These are phyloP conservation scores for Effrenium voratum DNA, from an alignment of 73 alveolate species.

Conservation along the genomic window DNA sequence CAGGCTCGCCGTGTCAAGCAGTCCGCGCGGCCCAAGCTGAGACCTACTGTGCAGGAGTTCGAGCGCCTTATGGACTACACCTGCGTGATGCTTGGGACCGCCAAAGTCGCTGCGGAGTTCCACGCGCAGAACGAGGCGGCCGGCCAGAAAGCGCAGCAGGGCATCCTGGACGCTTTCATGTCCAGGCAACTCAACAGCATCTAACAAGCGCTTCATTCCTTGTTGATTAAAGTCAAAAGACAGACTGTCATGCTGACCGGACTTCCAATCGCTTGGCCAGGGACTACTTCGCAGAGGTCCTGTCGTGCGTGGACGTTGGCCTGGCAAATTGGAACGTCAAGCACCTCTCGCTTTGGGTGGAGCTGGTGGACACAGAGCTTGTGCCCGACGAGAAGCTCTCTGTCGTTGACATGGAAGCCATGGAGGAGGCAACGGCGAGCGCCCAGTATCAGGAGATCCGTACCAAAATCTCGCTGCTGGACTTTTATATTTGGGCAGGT, in stretches of 20 bases:
- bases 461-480: background rate
- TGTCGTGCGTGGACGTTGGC: background rate
- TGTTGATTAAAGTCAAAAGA: background rate
- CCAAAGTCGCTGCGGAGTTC: background rate
- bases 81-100: background rate
- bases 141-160: too few species aligned
- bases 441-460: background rate
- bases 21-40: background rate
- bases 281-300: slow-evolving; percentile 14
- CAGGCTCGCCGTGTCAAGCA: background rate
- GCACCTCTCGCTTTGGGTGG: slow-evolving; percentile 3
- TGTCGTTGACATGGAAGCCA: background rate
- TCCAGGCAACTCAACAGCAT: too few species aligned
- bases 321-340: background rate
- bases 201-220: background rate
- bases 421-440: background rate
- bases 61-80: background rate
- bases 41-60: background rate
- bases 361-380: background rate
- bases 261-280: background rate
- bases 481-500: too few species aligned
- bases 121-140: background rate
- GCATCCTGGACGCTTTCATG: background rate
- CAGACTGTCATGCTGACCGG: background rate
- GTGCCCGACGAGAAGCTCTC: background rate